phyloP scores from a whole-genome alignment of 2,329 filamentous ascomycete genomes.

The Ceratocystis cubensis region DNA sequence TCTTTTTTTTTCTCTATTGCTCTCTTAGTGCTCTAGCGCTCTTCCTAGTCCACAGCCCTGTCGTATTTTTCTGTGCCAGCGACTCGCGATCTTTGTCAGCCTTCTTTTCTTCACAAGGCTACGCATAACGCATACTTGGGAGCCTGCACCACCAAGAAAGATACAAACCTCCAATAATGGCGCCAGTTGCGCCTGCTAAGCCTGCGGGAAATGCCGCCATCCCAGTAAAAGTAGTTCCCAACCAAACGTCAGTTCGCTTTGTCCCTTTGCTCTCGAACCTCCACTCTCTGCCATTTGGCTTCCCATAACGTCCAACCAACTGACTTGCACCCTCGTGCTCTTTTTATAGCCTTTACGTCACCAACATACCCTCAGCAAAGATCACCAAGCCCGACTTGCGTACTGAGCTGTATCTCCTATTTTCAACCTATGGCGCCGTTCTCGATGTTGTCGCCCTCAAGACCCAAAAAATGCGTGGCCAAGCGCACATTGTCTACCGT shows the following conservation, averaged over 20 bases:
- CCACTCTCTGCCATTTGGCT: not conserved
- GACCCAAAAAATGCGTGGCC: constrained; percentile 84
- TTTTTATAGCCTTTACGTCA: constrained; percentile 63
- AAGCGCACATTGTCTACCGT: constrained; percentile 83
- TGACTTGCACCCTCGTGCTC: not conserved
- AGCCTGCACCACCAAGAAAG: no score
- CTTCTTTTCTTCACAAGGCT: constrained; percentile 18
- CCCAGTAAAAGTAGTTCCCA: constrained; percentile 41
- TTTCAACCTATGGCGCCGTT: constrained; percentile 84
- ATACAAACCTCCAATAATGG: constrained; percentile 13
- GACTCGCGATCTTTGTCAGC: constrained; percentile 19
- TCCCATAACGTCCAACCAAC: not conserved
- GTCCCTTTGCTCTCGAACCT: constrained; percentile 7
- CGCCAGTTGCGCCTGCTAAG: constrained; percentile 14
- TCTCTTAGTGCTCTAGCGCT: not conserved
- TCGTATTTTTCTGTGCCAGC: constrained; percentile 8
- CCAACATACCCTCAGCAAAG: constrained; percentile 74
- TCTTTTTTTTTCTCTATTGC: not conserved
- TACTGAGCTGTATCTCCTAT: constrained; percentile 80
- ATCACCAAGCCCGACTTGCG: constrained; percentile 80
- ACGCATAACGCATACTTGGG: constrained; percentile 25
- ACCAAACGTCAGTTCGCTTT: constrained; percentile 53
- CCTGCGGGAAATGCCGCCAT: not conserved
- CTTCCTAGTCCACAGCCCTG: constrained; percentile 7
- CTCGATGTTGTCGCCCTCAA: constrained; percentile 85